Percentiles rank a stretch among this genome's conserved stretches.
Evolutionary conservation across 2,329 filamentous ascomycete species (phyloP).

Genomic region (Alternaria triticina): DNA sequence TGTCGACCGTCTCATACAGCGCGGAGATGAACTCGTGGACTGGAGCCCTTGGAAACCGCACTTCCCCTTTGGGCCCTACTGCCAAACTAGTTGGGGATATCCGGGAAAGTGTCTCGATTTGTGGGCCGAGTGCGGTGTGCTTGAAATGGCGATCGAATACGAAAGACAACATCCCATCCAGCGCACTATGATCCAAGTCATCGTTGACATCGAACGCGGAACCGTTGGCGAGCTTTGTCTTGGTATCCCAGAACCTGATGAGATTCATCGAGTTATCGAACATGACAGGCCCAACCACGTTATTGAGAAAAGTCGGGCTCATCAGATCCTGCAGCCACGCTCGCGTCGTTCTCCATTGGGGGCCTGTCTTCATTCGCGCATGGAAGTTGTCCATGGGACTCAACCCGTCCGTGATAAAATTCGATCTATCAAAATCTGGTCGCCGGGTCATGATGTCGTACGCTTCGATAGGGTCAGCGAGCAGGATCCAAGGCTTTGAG

Average conservation of each 20-base stretch:
- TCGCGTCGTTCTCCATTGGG: slow-evolving; percentile 25
- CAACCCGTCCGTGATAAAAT: slow-evolving; percentile 34
- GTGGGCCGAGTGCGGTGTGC: background rate
- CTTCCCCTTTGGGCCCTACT: background rate
- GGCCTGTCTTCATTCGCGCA: slow-evolving; percentile 36
- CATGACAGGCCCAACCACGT: background rate
- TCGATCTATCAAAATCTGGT: slow-evolving; percentile 9
- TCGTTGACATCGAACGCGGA: background rate
- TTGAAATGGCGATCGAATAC: background rate
- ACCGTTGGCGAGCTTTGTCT: background rate
- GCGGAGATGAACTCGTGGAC: background rate
- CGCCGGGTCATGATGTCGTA: slow-evolving; percentile 12
- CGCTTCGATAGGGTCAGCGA: slow-evolving; percentile 9
- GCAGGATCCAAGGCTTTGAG: slow-evolving; percentile 10
- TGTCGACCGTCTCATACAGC: slow-evolving; percentile 3
- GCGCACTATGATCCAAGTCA: slow-evolving; percentile 1
- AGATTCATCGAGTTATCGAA: background rate
- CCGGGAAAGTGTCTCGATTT: background rate
- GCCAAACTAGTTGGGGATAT: background rate
- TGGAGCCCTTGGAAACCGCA: background rate
- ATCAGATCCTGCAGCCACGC: background rate
- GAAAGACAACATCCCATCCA: background rate
- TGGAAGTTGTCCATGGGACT: slow-evolving; percentile 6
- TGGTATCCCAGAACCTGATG: background rate
- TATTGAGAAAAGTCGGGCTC: background rate